Evolutionary conservation across 2,329 filamentous ascomycete species (phyloP).

Genomic region (Cadophora malorum): DNA sequence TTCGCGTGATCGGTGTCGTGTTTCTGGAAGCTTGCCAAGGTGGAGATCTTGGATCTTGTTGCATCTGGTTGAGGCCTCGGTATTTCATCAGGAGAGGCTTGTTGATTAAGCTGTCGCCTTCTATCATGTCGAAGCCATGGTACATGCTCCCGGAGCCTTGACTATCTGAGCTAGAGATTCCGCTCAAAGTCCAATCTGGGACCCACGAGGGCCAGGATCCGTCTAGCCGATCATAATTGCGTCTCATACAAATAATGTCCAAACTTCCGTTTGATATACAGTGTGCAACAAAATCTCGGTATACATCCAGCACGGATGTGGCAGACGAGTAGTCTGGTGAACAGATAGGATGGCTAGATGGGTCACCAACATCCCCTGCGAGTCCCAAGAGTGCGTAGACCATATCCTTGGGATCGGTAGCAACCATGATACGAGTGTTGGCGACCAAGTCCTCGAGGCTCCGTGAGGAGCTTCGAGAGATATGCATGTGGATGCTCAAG

Average conservation of each 20-base stretch:
- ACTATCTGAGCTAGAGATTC: not conserved
- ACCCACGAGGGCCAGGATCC: conserved; percentile 3
- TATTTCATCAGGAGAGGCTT: conserved; percentile 13
- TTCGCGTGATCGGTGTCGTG: not conserved
- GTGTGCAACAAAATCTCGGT: conserved; percentile 8
- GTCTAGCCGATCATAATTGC: conserved; percentile 6
- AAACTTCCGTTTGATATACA: conserved; percentile 5
- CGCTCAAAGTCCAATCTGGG: conserved; percentile 1
- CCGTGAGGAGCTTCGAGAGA: not conserved
- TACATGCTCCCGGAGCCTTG: not conserved
- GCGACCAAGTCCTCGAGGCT: conserved; percentile 9
- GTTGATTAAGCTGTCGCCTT: conserved; percentile 9
- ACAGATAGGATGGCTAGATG: conserved; percentile 9
- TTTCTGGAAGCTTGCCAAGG: conserved; percentile 4
- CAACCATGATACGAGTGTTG: conserved; percentile 15
- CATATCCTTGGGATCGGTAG: conserved; percentile 16
- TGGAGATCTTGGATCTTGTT: conserved; percentile 4
- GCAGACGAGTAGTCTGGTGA: not conserved
- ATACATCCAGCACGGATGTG: conserved; percentile 5
- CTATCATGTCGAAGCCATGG: conserved; percentile 14
- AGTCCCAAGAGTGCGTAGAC: conserved; percentile 6
- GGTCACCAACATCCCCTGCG: conserved; percentile 6
- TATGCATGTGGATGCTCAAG: conserved; percentile 14
- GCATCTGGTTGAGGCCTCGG: not conserved
- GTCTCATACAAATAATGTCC: conserved; percentile 10